Conservation (phyloP, 148 eudicot species). For the Tetragonia tetragonoides region DNA sequence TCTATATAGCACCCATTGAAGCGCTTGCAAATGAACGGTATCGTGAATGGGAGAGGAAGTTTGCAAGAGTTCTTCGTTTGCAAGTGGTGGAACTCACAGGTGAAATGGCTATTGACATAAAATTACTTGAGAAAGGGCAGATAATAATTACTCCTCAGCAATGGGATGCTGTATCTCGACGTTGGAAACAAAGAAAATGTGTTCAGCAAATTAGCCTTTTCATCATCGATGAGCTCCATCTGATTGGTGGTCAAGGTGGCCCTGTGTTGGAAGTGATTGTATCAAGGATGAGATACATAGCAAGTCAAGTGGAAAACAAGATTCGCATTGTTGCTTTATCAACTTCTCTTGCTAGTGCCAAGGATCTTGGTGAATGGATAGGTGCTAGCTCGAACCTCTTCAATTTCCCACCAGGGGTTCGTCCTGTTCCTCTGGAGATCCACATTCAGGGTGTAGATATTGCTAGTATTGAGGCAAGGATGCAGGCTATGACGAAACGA, state of each 20-base stretch:
- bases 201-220: conserved; percentile 87
- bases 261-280: conserved; percentile 82
- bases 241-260: conserved; percentile 92
- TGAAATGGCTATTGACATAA: conserved; percentile 71
- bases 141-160: conserved; percentile 86
- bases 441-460: conserved; percentile 91
- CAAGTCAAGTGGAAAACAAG: conserved; percentile 70
- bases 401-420: conserved; percentile 88
- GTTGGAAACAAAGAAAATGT: conserved; percentile 88
- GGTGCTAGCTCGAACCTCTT: conserved; percentile 88
- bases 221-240: conserved; percentile 81
- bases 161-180: conserved; percentile 93
- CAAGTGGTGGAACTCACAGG: conserved; percentile 83
- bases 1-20: conserved; percentile 87
- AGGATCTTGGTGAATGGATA: conserved; percentile 97
- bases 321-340: conserved; percentile 91
- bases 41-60: conserved; percentile 75
- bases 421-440: conserved; percentile 87
- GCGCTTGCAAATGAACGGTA: conserved; percentile 82
- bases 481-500: conserved; percentile 95
- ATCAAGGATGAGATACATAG: conserved; percentile 89
- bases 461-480: conserved; percentile 88
- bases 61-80: conserved; percentile 71
- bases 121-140: conserved; percentile 77
- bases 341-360: conserved; percentile 88